Evolutionary conservation across 1,139 yeast genomes (phyloP).

Genomic region (Candida dubliniensis): DNA sequence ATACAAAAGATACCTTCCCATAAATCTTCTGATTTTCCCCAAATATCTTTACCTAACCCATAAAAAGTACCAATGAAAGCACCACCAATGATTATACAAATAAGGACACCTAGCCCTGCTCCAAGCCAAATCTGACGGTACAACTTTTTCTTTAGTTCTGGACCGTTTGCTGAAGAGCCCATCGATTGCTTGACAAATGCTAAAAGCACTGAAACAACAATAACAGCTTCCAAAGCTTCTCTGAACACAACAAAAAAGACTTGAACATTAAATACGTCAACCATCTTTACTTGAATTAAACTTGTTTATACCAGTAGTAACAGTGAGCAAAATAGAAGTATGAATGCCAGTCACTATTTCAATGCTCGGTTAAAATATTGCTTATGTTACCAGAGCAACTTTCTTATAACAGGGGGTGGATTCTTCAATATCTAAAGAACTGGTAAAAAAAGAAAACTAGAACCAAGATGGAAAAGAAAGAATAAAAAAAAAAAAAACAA

Average conservation of each 20-base stretch:
- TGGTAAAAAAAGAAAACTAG: too few species aligned
- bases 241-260: constrained; percentile 84
- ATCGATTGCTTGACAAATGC: constrained; percentile 89
- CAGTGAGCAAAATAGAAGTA: neutral
- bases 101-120: constrained; percentile 62
- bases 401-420: too few species aligned
- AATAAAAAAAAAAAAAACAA: too few species aligned
- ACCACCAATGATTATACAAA: constrained; percentile 79
- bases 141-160: constrained; percentile 57
- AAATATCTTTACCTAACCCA: constrained; percentile 73
- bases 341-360: neutral
- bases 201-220: constrained; percentile 83
- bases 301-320: neutral
- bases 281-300: constrained; percentile 21
- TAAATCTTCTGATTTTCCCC: constrained; percentile 84
- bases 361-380: too few species aligned
- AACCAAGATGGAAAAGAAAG: too few species aligned
- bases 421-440: too few species aligned
- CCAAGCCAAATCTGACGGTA: constrained; percentile 81
- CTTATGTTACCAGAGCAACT: too few species aligned
- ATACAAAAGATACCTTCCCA: constrained; percentile 91
- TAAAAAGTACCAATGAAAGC: constrained; percentile 86
- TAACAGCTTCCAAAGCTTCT: constrained; percentile 87
- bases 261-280: constrained; percentile 53
- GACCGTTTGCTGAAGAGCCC: constrained; percentile 48